phyloP scores from a whole-genome alignment of 768 basidiomycete genomes.

The Panellus pusillus region DNA sequence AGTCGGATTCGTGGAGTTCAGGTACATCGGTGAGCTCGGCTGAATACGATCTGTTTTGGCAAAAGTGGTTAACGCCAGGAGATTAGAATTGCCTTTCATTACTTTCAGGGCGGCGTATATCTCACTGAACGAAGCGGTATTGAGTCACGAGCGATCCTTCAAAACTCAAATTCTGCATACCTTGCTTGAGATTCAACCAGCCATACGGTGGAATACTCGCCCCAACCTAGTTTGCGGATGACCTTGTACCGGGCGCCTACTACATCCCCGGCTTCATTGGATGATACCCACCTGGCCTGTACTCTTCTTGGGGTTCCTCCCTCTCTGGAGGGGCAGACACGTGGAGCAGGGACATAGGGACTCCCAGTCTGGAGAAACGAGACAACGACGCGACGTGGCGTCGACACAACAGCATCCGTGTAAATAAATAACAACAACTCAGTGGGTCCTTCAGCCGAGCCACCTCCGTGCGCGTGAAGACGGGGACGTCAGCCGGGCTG shows the following conservation, averaged over 20 bases:
- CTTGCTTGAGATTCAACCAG: slow-evolving; percentile 20
- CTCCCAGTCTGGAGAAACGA: too few species aligned
- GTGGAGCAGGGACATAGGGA: too few species aligned
- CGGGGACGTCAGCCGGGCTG: too few species aligned
- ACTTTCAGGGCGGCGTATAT: slow-evolving; percentile 9
- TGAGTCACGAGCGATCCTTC: background rate
- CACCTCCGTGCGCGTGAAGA: too few species aligned
- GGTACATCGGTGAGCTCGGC: slow-evolving; percentile 7
- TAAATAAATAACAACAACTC: too few species aligned
- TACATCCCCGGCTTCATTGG: slow-evolving; percentile 43
- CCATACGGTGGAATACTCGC: slow-evolving; percentile 49
- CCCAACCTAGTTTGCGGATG: slow-evolving; percentile 58
- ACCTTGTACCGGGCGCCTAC: slow-evolving; percentile 50
- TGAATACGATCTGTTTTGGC: background rate
- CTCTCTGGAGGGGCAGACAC: too few species aligned
- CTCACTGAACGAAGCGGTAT: background rate
- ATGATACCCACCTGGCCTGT: slow-evolving; percentile 36
- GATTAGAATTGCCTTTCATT: slow-evolving; percentile 2
- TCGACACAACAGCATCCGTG: too few species aligned
- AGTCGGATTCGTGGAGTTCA: slow-evolving; percentile 4
- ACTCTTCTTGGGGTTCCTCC: slow-evolving; percentile 23
- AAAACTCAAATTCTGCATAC: background rate
- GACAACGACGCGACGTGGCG: too few species aligned
- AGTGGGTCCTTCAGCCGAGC: too few species aligned
- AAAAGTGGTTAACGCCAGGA: background rate